Evolutionary conservation across 257 asterid genomes (phyloP).

Genomic region (Solanum virginianum): DNA sequence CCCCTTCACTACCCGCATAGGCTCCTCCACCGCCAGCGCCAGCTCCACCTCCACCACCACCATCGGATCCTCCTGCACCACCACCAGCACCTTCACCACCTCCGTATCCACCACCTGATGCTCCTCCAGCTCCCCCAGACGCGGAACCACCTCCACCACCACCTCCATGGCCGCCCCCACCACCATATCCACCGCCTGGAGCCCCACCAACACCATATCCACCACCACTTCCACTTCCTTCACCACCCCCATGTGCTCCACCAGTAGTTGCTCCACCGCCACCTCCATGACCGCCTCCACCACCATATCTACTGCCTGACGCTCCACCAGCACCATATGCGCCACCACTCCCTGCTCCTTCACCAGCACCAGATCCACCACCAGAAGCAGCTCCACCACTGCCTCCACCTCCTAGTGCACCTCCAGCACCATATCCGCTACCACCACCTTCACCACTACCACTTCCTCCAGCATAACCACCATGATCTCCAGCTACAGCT

Average conservation of each 20-base stretch:
- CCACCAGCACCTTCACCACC: conserved; percentile 42
- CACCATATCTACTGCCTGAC: background rate
- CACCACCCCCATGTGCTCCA: conserved; percentile 17
- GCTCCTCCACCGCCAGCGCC: conserved; percentile 13
- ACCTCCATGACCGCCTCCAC: background rate
- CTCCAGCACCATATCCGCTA: conserved; percentile 34
- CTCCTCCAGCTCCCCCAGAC: conserved; percentile 21
- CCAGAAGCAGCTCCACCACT: conserved; percentile 37
- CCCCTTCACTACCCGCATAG: background rate
- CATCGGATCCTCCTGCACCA: conserved; percentile 35
- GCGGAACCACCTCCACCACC: conserved; percentile 42
- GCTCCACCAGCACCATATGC: conserved; percentile 33
- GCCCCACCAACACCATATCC: conserved; percentile 6
- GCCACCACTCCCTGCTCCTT: conserved; percentile 16
- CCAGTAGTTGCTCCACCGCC: conserved; percentile 7
- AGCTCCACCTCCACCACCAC: conserved; percentile 29
- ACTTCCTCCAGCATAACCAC: conserved; percentile 12
- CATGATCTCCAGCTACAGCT: conserved; percentile 15
- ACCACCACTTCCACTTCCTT: conserved; percentile 20
- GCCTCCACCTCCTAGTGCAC: conserved; percentile 32
- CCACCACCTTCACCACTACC: conserved; percentile 23
- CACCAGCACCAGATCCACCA: conserved; percentile 13
- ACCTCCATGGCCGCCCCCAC: conserved; percentile 10
- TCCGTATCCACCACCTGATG: conserved; percentile 16
- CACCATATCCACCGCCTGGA: background rate